Evolutionary conservation across 2,329 filamentous ascomycete species (phyloP).

Genomic region (Aureobasidium sp.): DNA sequence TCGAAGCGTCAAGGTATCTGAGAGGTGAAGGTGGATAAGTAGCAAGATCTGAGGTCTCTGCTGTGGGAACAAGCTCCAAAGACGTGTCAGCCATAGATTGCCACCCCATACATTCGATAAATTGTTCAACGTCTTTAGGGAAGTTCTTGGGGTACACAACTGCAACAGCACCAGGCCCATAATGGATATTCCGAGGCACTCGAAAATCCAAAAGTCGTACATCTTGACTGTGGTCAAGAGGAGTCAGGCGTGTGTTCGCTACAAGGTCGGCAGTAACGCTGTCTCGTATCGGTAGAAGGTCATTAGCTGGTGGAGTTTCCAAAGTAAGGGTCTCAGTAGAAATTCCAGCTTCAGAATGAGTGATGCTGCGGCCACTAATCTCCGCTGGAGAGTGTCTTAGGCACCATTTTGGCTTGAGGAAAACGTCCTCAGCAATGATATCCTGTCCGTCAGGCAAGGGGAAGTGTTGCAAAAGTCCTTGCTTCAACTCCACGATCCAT

Average conservation of each 20-base stretch:
- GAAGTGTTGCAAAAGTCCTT: slow-evolving; percentile 58
- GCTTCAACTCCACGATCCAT: slow-evolving; percentile 51
- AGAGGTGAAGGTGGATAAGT: slow-evolving; percentile 32
- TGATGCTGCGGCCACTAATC: background rate
- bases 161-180: slow-evolving; percentile 69
- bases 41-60: slow-evolving; percentile 26
- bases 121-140: slow-evolving; percentile 65
- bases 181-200: slow-evolving; percentile 38
- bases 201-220: slow-evolving; percentile 70
- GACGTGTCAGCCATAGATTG: slow-evolving; percentile 60
- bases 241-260: slow-evolving; percentile 68
- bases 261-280: slow-evolving; percentile 53
- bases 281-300: slow-evolving; percentile 52
- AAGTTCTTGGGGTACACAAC: slow-evolving; percentile 86
- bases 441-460: slow-evolving; percentile 61
- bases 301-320: slow-evolving; percentile 29
- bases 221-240: slow-evolving; percentile 80
- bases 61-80: slow-evolving; percentile 47
- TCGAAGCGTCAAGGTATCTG: slow-evolving; percentile 35
- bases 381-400: slow-evolving; percentile 33
- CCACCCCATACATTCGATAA: slow-evolving; percentile 79
- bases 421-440: slow-evolving; percentile 66
- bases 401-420: slow-evolving; percentile 69
- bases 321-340: slow-evolving; percentile 5
- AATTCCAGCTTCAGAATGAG: background rate